Base-by-base conservation (phyloP, 352 stramenopile genomes). In the Globisporangium mamillatum region DNA sequence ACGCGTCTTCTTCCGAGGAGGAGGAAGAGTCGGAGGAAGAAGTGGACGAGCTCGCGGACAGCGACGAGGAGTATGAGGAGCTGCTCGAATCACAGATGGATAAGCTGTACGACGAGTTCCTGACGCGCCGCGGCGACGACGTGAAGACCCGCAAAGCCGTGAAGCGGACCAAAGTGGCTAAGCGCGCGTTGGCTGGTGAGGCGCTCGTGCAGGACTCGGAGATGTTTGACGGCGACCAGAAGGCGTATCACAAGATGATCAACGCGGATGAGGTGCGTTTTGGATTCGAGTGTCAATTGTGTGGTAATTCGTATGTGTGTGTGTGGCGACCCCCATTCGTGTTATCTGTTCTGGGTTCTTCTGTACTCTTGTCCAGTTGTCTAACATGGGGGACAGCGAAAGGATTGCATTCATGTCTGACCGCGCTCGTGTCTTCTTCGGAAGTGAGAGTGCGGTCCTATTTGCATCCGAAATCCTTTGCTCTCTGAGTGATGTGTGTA, bases 291-390 rank as follows among this genome's bases (percentile, higher is more conserved):
- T 73, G 46, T 67, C 25, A 44, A 16, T 36, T 60, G 48, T 72
- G 12, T 70, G 10, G 36, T 12, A 25, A 18, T 69, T 8, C 64
- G 32, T 67, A 20, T 76, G 22, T 75, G 1, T 73, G 25, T 68
- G 59, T 60, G 41, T 77, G 58, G 20, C 29, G 8, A 63, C 72
- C 74, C 88, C 88, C 84, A 90, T 92, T 84, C 85, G 88, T 95
- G 88, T 95, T 95, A 92, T 95, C 86, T 95, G 88, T 93, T 94
- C 86, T 75, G 88, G 81, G 88, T 93, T 75, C 76, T 58, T 83
- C 80, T 77, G 86, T 96, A 94, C 87, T 86, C 86, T 92, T 69
- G 88, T 82, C 86, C 89, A 96, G 89, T 96, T 96, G 89, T 96
- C 89, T 94, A 96, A 86, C 75, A 90, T 93, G 86, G 89, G 89